Conservation (phyloP, 805 yeast species). For the Maudiozyma turicensis region DNA sequence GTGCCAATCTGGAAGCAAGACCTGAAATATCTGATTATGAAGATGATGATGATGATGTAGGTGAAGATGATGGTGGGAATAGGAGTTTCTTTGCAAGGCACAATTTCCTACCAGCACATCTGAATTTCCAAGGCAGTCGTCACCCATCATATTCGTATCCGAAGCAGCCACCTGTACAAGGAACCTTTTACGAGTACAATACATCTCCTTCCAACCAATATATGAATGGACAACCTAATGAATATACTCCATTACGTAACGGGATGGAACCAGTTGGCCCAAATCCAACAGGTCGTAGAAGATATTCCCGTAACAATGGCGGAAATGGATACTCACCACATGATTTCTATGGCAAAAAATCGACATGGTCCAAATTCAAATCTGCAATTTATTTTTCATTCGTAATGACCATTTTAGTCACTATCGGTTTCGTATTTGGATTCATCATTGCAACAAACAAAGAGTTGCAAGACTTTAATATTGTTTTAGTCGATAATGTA, state of each 20-base stretch:
- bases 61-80: constrained; percentile 4
- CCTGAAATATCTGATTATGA: constrained; percentile 28
- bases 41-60: constrained; percentile 16
- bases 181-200: constrained; percentile 1
- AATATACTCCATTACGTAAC: constrained; percentile 15
- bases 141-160: background rate
- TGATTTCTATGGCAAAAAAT: constrained; percentile 32
- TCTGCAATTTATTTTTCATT: constrained; percentile 29
- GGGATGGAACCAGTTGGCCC: background rate
- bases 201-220: background rate
- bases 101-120: background rate
- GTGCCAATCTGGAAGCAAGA: constrained; percentile 23
- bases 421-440: constrained; percentile 73
- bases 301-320: constrained; percentile 10
- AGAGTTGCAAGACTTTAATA: constrained; percentile 60
- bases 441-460: constrained; percentile 79
- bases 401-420: constrained; percentile 39
- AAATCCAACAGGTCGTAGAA: constrained; percentile 4
- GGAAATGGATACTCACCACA: constrained; percentile 39
- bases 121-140: background rate
- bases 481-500: constrained; percentile 56
- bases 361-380: constrained; percentile 27
- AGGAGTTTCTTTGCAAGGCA: background rate
- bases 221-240: constrained; percentile 7
- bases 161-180: background rate